Conservation (phyloP, 345 rosid genomes). For the Hypericum perforatum region DNA sequence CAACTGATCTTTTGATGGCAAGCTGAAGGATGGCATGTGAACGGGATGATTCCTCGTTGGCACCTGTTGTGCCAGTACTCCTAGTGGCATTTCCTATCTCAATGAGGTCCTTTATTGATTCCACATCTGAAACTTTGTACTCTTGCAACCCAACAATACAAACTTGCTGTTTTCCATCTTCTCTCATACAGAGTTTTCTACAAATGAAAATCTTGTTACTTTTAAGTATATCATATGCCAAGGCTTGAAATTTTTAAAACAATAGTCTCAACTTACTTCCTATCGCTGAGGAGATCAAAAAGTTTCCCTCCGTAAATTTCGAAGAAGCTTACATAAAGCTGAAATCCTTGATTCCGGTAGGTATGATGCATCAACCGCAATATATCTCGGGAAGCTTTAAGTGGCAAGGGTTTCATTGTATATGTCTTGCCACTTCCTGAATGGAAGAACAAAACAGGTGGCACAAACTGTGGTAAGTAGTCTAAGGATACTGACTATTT, state of each 20-base stretch:
- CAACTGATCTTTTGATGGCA: constrained; percentile 72
- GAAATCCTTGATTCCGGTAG: constrained; percentile 89
- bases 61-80: constrained; percentile 96
- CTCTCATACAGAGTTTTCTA: constrained; percentile 95
- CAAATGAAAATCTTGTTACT: constrained; percentile 8
- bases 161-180: constrained; percentile 98
- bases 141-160: constrained; percentile 97
- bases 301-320: constrained; percentile 96
- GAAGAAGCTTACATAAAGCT: constrained; percentile 85
- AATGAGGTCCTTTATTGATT: constrained; percentile 82
- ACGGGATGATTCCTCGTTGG: constrained; percentile 98
- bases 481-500: no score
- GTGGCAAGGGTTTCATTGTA: constrained; percentile 94
- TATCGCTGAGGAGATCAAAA: constrained; percentile 80
- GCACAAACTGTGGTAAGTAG: no score
- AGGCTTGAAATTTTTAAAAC: constrained; percentile 3
- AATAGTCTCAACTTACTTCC: constrained; percentile 56
- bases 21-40: constrained; percentile 99
- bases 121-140: constrained; percentile 87
- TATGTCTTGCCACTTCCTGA: constrained; percentile 97
- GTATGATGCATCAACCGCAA: constrained; percentile 96
- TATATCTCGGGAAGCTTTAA: constrained; percentile 87
- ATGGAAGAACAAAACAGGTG: constrained; percentile 3
- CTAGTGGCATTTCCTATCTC: constrained; percentile 89
- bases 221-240: constrained; percentile 9